These are phyloP conservation scores for grape (Vitis vinifera) DNA, from an alignment of 164 flowering plant species.

Conservation along the genomic window ASM3070453v1 NC_081819.1:22892001-22892500, in stretches of 20 bases:
- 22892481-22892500: not conserved
- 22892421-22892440: slow-evolving; percentile 8
- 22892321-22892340: slow-evolving; percentile 29
- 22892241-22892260: not conserved
- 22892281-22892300: slow-evolving; percentile 31
- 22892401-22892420: slow-evolving; percentile 11
- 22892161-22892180: no score
- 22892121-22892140: no score
- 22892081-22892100: no score
- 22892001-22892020: no score
- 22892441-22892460: slow-evolving; percentile 22
- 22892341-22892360: slow-evolving; percentile 20
- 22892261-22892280: slow-evolving; percentile 24
- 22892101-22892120: no score
- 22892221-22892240: not conserved
- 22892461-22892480: slow-evolving; percentile 15
- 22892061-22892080: no score
- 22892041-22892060: no score
- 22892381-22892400: slow-evolving; percentile 18
- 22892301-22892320: slow-evolving; percentile 35
- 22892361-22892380: slow-evolving; percentile 20
- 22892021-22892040: no score
- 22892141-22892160: no score
- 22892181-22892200: no score
- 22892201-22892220: no score